Evolutionary conservation across 345 rosid genomes (phyloP).

Genomic region (Rhizophora apiculata): DNA sequence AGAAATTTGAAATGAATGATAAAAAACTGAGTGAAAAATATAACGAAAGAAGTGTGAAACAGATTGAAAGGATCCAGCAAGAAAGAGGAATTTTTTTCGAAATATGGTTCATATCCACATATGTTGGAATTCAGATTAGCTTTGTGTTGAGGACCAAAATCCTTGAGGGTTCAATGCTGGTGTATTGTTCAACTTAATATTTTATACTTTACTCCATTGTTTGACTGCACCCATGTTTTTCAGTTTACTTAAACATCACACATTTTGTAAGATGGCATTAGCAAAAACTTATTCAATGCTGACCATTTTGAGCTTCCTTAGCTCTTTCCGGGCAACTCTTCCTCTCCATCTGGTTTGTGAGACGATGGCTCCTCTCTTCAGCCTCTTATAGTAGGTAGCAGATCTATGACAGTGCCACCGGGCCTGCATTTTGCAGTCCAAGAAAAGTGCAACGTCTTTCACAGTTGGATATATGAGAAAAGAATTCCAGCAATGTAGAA

Average conservation of each 20-base stretch:
- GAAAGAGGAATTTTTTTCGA: conserved; percentile 4
- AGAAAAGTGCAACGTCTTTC: background rate
- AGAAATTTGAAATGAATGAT: conserved; percentile 7
- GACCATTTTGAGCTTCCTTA: conserved; percentile 78
- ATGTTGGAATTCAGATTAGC: background rate
- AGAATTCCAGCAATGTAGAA: conserved; percentile 1
- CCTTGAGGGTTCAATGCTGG: background rate
- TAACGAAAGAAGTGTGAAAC: background rate
- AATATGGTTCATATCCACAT: background rate
- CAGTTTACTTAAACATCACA: too few relatives aligned
- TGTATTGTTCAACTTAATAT: background rate
- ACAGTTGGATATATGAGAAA: background rate
- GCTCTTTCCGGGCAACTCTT: conserved; percentile 59
- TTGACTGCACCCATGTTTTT: too few relatives aligned
- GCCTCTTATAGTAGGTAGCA: conserved; percentile 53
- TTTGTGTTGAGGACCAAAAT: background rate
- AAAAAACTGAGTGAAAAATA: background rate
- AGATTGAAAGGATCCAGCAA: background rate
- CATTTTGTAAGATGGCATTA: background rate
- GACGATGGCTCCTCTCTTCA: conserved; percentile 52
- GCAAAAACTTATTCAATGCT: conserved; percentile 14
- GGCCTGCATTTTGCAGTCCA: conserved; percentile 39
- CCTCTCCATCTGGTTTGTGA: conserved; percentile 84
- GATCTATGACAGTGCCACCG: conserved; percentile 65
- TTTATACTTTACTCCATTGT: too few relatives aligned